Conservation (phyloP, 306 rosid species). For the Quercus mongolica region DNA sequence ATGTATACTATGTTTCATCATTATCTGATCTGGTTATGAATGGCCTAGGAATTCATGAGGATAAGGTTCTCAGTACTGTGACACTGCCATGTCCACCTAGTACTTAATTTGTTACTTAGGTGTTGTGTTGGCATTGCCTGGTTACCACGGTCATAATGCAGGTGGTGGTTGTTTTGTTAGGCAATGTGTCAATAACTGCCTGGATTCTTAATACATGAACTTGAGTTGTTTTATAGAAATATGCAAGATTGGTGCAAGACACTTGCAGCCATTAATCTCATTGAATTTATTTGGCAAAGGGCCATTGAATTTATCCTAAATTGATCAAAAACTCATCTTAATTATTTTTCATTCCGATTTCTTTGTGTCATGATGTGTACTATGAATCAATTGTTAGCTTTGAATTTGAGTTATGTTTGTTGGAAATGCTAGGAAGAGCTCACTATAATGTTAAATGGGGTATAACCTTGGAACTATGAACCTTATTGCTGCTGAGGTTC, state of each 20-base stretch:
- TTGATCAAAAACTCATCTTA: too few relatives aligned
- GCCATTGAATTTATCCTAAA: not conserved
- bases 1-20: constrained; percentile 22
- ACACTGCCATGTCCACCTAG: not conserved
- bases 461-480: too few relatives aligned
- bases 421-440: too few relatives aligned
- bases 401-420: too few relatives aligned
- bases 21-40: not conserved
- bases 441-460: too few relatives aligned
- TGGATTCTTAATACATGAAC: not conserved
- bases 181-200: not conserved
- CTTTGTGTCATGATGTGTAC: too few relatives aligned
- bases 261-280: not conserved
- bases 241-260: not conserved
- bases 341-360: too few relatives aligned
- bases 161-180: not conserved
- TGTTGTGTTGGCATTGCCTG: not conserved
- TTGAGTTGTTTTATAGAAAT: not conserved
- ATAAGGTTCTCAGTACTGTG: not conserved
- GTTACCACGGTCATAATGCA: not conserved
- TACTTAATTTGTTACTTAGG: not conserved
- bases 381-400: too few relatives aligned
- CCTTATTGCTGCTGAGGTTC: too few relatives aligned
- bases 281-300: not conserved
- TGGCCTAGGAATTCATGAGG: not conserved